Conservation (phyloP, 371 early-diverging fungal genomes). For the Rhizopus sp. region DNA sequence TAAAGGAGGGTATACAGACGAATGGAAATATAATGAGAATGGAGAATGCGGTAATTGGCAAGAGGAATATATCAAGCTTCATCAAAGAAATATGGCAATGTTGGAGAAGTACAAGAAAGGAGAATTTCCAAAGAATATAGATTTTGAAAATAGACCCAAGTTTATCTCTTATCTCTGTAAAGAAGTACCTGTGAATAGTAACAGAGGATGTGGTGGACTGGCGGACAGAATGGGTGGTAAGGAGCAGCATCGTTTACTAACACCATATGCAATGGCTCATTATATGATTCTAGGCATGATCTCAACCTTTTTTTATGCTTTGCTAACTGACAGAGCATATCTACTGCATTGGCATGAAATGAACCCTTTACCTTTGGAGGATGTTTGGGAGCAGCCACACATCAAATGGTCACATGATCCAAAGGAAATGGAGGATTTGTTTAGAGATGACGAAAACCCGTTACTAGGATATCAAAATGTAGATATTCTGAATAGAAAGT, state of each 20-base stretch:
- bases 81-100: constrained; percentile 35
- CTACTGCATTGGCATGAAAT: constrained; percentile 38
- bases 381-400: constrained; percentile 45
- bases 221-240: constrained; percentile 56
- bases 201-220: constrained; percentile 52
- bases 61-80: constrained; percentile 32
- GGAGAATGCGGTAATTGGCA: constrained; percentile 56
- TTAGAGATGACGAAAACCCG: constrained; percentile 16
- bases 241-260: neutral
- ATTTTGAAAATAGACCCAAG: constrained; percentile 25
- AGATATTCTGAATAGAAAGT: constrained; percentile 43
- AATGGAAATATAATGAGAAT: constrained; percentile 26
- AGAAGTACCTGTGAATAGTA: constrained; percentile 39
- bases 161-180: constrained; percentile 49
- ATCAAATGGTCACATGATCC: constrained; percentile 49
- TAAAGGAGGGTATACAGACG: constrained; percentile 20
- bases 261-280: neutral
- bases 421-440: constrained; percentile 38
- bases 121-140: constrained; percentile 22
- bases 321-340: constrained; percentile 47
- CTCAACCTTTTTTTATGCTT: constrained; percentile 50
- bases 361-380: constrained; percentile 44
- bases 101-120: constrained; percentile 35
- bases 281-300: constrained; percentile 41
- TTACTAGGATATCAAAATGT: constrained; percentile 34